These are phyloP conservation scores for Aschersonia sp. DNA, from an alignment of 2,329 filamentous ascomycete species.

Conservation along the genomic window DNA sequence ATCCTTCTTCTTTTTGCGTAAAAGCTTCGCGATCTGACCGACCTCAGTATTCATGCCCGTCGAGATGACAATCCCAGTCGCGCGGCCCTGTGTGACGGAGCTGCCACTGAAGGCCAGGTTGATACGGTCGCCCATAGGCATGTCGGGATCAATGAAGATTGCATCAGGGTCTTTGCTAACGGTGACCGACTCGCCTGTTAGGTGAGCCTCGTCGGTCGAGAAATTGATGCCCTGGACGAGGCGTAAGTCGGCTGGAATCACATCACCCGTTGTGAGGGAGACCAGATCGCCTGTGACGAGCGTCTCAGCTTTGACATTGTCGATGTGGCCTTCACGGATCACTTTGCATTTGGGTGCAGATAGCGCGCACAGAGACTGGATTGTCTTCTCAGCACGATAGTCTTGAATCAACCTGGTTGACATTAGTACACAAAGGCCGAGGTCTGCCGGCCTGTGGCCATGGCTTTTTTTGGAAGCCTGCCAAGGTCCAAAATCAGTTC, in stretches of 20 bases:
- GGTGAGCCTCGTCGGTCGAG: constrained; percentile 59
- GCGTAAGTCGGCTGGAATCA: constrained; percentile 55
- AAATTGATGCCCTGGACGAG: constrained; percentile 55
- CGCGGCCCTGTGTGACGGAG: constrained; percentile 57
- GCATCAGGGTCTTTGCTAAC: constrained; percentile 49
- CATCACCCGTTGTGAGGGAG: constrained; percentile 47
- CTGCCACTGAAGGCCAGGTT: constrained; percentile 61
- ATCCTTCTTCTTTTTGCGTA: constrained; percentile 40
- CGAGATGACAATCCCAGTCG: constrained; percentile 51
- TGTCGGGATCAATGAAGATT: constrained; percentile 34
- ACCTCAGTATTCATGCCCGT: constrained; percentile 66
- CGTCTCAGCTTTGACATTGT: constrained; percentile 37
- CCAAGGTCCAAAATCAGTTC: too few species aligned
- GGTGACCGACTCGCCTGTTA: constrained; percentile 60
- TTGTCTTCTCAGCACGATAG: constrained; percentile 46
- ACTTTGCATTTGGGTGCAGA: constrained; percentile 46
- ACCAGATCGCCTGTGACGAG: constrained; percentile 55
- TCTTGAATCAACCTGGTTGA: constrained; percentile 38
- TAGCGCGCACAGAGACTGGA: constrained; percentile 43
- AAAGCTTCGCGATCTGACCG: constrained; percentile 57
- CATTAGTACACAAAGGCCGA: background rate
- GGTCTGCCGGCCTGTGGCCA: too few species aligned
- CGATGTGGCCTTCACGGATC: constrained; percentile 35
- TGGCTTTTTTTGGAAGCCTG: too few species aligned
- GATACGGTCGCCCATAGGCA: constrained; percentile 52